Evolutionary conservation across 2,329 filamentous ascomycete species (phyloP).

Genomic region (Claviceps sorghi): DNA sequence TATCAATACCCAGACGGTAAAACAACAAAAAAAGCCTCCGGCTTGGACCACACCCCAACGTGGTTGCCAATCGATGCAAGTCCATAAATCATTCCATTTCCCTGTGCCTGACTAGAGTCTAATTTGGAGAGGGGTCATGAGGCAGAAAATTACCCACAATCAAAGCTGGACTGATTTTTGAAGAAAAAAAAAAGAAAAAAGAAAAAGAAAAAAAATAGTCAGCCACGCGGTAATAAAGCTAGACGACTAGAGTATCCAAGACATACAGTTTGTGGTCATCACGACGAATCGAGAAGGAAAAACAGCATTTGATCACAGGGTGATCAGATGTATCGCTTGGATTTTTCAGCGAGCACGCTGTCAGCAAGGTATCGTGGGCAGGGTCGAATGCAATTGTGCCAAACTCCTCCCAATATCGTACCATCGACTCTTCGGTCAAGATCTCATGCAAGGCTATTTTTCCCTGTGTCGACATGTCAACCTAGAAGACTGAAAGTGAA

Average conservation of each 20-base stretch:
- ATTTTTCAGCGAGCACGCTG: slow-evolving; percentile 80
- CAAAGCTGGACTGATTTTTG: slow-evolving; percentile 56
- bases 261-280: slow-evolving; percentile 93
- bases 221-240: not conserved
- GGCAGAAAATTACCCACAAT: slow-evolving; percentile 97
- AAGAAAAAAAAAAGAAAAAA: no score
- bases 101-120: not conserved
- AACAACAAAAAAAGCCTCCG: not conserved
- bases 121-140: slow-evolving; percentile 43
- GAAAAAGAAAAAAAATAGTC: not conserved
- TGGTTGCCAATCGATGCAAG: not conserved
- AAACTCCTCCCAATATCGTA: slow-evolving; percentile 98
- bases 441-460: slow-evolving; percentile 93
- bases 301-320: slow-evolving; percentile 78
- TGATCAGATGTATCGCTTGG: slow-evolving; percentile 55
- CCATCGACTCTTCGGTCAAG: slow-evolving; percentile 82
- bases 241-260: not conserved
- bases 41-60: not conserved
- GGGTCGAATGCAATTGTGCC: slow-evolving; percentile 93
- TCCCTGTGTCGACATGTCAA: slow-evolving; percentile 39
- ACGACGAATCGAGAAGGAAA: slow-evolving; percentile 90
- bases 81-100: not conserved
- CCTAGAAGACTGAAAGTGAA: not conserved
- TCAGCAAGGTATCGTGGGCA: slow-evolving; percentile 86
- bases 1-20: not conserved